Conservation (phyloP, 208 protist species). For the Leishmania turanica region DNA sequence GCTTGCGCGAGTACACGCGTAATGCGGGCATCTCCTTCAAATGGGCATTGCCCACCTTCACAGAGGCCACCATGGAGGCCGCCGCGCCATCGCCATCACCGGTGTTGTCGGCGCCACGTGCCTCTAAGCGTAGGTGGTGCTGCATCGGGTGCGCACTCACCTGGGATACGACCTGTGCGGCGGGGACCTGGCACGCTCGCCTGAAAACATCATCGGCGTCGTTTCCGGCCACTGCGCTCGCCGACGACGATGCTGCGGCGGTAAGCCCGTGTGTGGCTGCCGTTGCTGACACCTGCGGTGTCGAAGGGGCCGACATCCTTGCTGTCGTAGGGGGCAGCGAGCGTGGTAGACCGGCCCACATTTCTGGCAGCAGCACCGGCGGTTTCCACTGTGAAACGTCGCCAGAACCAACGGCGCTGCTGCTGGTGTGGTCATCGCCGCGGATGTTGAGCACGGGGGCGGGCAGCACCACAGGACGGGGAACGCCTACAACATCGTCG, state of each 20-base stretch:
- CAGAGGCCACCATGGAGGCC: neutral
- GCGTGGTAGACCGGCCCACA: constrained; percentile 7
- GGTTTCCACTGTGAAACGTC: constrained; percentile 26
- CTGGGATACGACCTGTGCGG: neutral
- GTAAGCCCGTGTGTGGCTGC: neutral
- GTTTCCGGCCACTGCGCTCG: too few relatives aligned
- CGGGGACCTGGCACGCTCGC: neutral
- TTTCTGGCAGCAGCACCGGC: constrained; percentile 33
- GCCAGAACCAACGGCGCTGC: constrained; percentile 1
- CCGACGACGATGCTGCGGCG: neutral
- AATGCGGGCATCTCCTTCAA: neutral
- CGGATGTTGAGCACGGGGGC: too few relatives aligned
- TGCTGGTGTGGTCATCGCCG: neutral
- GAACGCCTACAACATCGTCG: neutral
- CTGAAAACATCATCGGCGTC: too few relatives aligned
- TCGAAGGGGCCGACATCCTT: neutral
- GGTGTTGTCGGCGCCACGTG: neutral
- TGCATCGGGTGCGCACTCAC: neutral
- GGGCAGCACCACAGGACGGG: neutral
- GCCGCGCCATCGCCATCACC: neutral
- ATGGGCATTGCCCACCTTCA: neutral
- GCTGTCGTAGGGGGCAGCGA: neutral
- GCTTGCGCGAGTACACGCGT: constrained; percentile 30
- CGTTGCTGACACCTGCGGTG: neutral
- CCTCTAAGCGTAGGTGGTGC: neutral